Conservation (phyloP, 345 rosid species). For the Carallia pectinifolia region DNA sequence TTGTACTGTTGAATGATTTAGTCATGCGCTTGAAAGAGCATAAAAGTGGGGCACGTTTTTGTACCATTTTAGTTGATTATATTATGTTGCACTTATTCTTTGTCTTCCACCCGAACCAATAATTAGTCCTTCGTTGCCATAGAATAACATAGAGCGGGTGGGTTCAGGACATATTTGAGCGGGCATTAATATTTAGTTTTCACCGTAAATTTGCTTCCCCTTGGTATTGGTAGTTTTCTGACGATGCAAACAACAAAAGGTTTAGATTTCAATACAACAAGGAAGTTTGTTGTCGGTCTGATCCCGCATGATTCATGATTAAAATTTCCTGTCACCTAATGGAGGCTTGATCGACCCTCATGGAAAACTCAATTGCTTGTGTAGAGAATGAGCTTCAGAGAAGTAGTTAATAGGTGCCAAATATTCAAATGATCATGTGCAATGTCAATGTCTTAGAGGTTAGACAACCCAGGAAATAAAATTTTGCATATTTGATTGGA, state of each 20-base stretch:
- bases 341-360: no score
- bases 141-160: not conserved
- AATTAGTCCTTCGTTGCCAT: not conserved
- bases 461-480: no score
- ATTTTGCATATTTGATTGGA: not conserved
- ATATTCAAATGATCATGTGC: not conserved
- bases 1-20: no score
- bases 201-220: not conserved
- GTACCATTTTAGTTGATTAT: not conserved
- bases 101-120: not conserved
- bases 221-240: not conserved
- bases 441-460: no score
- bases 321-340: not conserved
- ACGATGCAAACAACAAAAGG: not conserved
- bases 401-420: not conserved
- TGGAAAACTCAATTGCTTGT: not conserved
- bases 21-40: no score
- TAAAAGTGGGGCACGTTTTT: not conserved
- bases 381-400: conserved; percentile 1
- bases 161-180: not conserved
- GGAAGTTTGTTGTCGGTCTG: not conserved
- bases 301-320: not conserved
- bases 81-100: not conserved
- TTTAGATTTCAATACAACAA: not conserved
- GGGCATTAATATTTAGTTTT: not conserved